Percentiles rank a stretch among this genome's conserved stretches.
These are phyloP conservation scores for Vicia faba DNA, from an alignment of 306 rosid species.

Conservation along the genomic window DNA sequence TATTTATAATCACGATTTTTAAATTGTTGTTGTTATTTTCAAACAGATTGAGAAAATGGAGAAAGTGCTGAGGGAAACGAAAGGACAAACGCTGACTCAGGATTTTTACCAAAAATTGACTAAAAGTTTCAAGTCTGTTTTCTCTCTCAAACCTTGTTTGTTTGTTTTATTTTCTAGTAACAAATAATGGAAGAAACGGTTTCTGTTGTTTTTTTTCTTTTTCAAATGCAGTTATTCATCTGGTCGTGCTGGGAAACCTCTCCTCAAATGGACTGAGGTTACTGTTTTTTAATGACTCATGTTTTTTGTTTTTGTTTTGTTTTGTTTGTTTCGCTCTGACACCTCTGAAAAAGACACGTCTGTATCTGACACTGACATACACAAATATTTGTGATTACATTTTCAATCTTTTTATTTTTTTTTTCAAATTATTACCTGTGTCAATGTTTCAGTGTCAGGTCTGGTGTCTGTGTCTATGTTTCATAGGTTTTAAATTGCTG, in stretches of 20 bases:
- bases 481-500: not conserved
- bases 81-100: constrained; percentile 43
- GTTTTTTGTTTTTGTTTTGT: not conserved
- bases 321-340: too few relatives aligned
- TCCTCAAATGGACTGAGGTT: constrained; percentile 82
- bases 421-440: too few relatives aligned
- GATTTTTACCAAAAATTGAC: constrained; percentile 67
- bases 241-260: constrained; percentile 92
- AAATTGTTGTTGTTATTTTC: constrained; percentile 8
- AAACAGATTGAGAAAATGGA: constrained; percentile 79
- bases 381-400: too few relatives aligned
- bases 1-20: not conserved
- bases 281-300: constrained; percentile 24
- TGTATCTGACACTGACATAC: too few relatives aligned
- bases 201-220: constrained; percentile 1
- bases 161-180: not conserved
- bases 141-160: not conserved
- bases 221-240: constrained; percentile 63
- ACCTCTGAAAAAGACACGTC: too few relatives aligned
- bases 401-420: too few relatives aligned
- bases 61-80: constrained; percentile 52
- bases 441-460: too few relatives aligned
- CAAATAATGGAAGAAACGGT: not conserved
- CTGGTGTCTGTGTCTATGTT: too few relatives aligned
- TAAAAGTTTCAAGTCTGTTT: constrained; percentile 65